A percentile compares a stretch with the other conserved stretches of the same genome.
Evolutionary conservation across 148 eudicot species (phyloP).

Genomic region (Dysphania ambrosioides): DNA sequence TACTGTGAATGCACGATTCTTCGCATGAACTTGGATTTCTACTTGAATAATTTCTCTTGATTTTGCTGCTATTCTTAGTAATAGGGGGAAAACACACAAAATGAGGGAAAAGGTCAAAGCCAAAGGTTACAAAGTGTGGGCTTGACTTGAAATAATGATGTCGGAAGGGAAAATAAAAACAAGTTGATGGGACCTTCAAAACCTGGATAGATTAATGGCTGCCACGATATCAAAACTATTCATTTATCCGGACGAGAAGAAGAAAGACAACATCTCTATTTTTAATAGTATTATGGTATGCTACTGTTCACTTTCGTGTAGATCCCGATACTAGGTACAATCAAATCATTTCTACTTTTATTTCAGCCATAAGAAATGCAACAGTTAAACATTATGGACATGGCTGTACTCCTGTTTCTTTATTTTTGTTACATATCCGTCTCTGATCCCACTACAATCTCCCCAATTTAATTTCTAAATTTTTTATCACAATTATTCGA

Average conservation of each 20-base stretch:
- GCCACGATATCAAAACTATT: background rate
- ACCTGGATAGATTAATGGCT: background rate
- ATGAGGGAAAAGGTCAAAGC: background rate
- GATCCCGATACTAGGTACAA: constrained; percentile 29
- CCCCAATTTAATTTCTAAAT: too few species aligned
- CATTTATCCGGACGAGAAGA: background rate
- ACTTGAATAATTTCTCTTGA: background rate
- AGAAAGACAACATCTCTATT: background rate
- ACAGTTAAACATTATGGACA: too few species aligned
- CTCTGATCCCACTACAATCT: too few species aligned
- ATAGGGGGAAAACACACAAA: background rate
- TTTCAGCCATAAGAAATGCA: background rate
- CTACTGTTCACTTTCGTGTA: constrained; percentile 32
- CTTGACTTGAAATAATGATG: background rate
- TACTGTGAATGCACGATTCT: too few species aligned
- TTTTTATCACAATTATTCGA: too few species aligned
- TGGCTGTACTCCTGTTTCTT: too few species aligned
- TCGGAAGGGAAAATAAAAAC: background rate
- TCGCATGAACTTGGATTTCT: background rate
- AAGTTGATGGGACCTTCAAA: constrained; percentile 13
- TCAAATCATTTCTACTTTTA: constrained; percentile 9
- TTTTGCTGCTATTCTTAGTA: background rate
- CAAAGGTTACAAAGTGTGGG: constrained; percentile 23
- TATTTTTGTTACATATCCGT: too few species aligned
- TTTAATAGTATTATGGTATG: background rate